These are phyloP conservation scores for Pyronema omphalodes DNA, from an alignment of 495 filamentous ascomycete genomes.

Conservation along the genomic window DNA sequence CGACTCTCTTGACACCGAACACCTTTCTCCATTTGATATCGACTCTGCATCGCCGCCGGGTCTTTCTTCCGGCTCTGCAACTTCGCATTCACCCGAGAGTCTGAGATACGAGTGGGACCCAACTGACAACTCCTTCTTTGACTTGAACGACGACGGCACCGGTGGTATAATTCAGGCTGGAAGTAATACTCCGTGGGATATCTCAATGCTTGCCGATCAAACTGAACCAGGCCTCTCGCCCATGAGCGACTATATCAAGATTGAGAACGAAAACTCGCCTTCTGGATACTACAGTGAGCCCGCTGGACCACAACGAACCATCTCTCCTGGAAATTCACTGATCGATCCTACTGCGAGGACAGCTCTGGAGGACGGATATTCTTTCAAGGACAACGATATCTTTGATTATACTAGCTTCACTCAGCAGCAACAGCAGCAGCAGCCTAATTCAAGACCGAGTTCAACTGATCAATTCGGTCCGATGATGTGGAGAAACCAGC, in stretches of 20 bases:
- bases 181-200: conserved; percentile 11
- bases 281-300: conserved; percentile 8
- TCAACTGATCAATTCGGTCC: conserved; percentile 8
- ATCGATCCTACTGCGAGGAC: conserved; percentile 22
- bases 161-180: conserved; percentile 10
- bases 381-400: conserved; percentile 14
- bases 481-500: conserved; percentile 14
- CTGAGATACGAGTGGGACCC: conserved; percentile 22
- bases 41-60: conserved; percentile 22
- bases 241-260: conserved; percentile 24
- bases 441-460: conserved; percentile 10
- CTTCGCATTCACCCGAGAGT: conserved; percentile 24
- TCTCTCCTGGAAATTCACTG: conserved; percentile 23
- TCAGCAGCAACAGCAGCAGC: conserved; percentile 13
- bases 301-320: conserved; percentile 12
- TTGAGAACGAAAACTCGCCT: conserved; percentile 18
- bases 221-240: conserved; percentile 15
- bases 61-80: conserved; percentile 20
- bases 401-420: conserved; percentile 9
- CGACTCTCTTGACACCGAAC: conserved; percentile 13
- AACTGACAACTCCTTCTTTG: conserved; percentile 14
- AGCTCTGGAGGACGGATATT: conserved; percentile 19
- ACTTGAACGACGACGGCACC: conserved; percentile 14
- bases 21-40: conserved; percentile 10
- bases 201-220: conserved; percentile 15